Conservation (phyloP, 2,329 filamentous ascomycete genomes). For the Colletotrichum musae region DNA sequence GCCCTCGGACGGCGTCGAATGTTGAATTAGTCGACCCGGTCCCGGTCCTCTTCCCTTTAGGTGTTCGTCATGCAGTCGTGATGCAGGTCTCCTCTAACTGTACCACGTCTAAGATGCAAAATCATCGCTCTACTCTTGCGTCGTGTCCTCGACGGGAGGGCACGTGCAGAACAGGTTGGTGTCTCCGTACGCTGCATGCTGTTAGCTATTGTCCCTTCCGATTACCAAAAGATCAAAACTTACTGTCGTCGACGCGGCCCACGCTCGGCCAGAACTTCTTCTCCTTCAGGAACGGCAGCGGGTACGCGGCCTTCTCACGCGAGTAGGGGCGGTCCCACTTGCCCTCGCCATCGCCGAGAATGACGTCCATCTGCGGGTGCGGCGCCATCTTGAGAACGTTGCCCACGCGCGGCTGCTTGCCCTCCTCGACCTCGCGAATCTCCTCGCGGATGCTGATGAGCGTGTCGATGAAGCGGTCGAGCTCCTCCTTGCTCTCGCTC, state of each 20-base stretch:
- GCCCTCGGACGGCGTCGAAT: conserved; percentile 6
- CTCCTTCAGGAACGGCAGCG: conserved; percentile 84
- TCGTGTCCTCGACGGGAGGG: conserved; percentile 81
- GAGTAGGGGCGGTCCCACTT: conserved; percentile 88
- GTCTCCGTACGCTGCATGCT: conserved; percentile 83
- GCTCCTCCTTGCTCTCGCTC: conserved; percentile 90
- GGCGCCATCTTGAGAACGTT: conserved; percentile 94
- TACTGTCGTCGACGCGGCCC: conserved; percentile 88
- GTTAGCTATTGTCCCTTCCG: conserved; percentile 36
- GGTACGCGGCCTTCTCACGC: conserved; percentile 88
- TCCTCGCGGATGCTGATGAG: conserved; percentile 89
- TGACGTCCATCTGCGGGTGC: conserved; percentile 86
- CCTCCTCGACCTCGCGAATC: conserved; percentile 87
- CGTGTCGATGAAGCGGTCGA: conserved; percentile 93
- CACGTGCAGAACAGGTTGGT: conserved; percentile 96
- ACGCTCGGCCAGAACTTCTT: conserved; percentile 99
- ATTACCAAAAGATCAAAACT: conserved; percentile 53
- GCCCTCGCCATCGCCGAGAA: conserved; percentile 57
- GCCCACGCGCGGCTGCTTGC: conserved; percentile 78
- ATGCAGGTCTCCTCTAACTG: neutral
- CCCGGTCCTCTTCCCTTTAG: neutral
- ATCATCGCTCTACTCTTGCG: conserved; percentile 46
- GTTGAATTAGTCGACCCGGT: conserved; percentile 32
- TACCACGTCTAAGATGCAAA: conserved; percentile 33
- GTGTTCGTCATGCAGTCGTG: conserved; percentile 21